Evolutionary conservation across 129 eudicot species (phyloP).

Genomic region (Oenanthe sinensis): DNA sequence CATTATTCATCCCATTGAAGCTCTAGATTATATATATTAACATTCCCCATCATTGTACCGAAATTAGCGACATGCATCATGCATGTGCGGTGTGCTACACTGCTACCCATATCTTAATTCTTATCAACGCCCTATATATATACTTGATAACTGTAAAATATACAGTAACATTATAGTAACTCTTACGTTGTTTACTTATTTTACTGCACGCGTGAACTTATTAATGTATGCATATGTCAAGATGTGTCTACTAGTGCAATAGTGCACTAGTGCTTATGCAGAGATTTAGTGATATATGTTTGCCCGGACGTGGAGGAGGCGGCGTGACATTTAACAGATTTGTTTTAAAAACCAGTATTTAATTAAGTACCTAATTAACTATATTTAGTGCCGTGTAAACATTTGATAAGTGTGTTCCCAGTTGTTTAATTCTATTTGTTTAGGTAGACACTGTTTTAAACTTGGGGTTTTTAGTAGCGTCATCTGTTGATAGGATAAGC

Average conservation of each 20-base stretch:
- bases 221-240: no score
- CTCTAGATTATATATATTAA: neutral
- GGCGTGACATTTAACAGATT: neutral
- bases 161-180: no score
- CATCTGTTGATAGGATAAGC: neutral
- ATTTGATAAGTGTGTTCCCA: neutral
- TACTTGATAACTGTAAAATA: no score
- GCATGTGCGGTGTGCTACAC: no score
- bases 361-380: neutral
- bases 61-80: neutral
- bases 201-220: neutral
- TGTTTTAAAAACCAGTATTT: neutral
- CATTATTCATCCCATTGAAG: neutral
- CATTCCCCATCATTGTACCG: neutral
- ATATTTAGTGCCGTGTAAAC: neutral
- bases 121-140: no score
- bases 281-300: neutral
- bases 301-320: slow-evolving; percentile 2
- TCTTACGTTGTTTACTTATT: neutral
- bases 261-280: neutral
- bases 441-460: neutral
- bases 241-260: no score
- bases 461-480: neutral
- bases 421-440: neutral
- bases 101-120: neutral